Evolutionary conservation across 2,329 filamentous ascomycete genomes (phyloP).

Genomic region (Fusarium austroafricanum): DNA sequence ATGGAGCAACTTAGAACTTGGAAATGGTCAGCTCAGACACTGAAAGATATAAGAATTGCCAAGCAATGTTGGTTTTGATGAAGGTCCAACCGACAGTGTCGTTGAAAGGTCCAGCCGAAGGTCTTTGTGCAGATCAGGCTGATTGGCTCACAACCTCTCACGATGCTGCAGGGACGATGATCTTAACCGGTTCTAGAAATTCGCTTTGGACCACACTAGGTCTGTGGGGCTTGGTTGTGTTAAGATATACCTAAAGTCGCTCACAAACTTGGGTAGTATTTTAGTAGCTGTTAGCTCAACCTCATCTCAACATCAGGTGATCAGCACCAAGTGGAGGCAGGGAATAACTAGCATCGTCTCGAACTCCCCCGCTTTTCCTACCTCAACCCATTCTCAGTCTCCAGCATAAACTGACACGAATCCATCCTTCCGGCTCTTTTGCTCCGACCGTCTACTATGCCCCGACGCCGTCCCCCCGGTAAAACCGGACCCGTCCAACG

Average conservation of each 20-base stretch:
- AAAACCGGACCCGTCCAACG: constrained; percentile 26
- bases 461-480: constrained; percentile 32
- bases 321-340: constrained; percentile 10
- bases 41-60: constrained; percentile 2
- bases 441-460: constrained; percentile 15
- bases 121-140: too few relatives aligned
- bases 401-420: constrained; percentile 1
- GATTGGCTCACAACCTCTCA: too few relatives aligned
- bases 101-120: constrained; percentile 36
- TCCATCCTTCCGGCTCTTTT: neutral
- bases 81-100: neutral
- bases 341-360: constrained; percentile 15
- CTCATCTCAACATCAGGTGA: constrained; percentile 23
- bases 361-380: constrained; percentile 31
- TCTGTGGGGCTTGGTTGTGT: too few relatives aligned
- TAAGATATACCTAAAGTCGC: too few relatives aligned
- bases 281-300: too few relatives aligned
- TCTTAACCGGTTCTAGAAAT: too few relatives aligned
- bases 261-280: too few relatives aligned
- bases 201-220: too few relatives aligned
- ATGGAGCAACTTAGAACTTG: neutral
- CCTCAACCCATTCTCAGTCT: neutral
- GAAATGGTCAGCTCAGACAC: neutral
- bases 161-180: too few relatives aligned
- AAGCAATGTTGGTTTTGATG: neutral